Percentiles rank a stretch among this genome's conserved stretches.
phyloP scores from a whole-genome alignment of 2,329 filamentous ascomycete genomes.

The Paraconiothyrium brasiliense region DNA sequence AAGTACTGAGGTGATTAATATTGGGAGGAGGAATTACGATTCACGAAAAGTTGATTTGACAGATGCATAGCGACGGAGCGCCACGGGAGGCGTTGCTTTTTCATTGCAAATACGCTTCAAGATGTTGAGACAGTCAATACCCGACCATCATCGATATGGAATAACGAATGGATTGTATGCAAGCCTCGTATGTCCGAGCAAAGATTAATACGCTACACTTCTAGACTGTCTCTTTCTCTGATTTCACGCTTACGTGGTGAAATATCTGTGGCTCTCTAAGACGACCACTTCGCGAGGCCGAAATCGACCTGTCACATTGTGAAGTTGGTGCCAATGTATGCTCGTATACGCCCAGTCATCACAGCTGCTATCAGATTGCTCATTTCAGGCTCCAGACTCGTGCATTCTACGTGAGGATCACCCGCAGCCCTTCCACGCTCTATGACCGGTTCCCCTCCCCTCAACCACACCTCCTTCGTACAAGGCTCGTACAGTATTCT shows the following conservation, averaged over 20 bases:
- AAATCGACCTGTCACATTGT: neutral
- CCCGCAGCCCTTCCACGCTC: neutral
- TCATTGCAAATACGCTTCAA: neutral
- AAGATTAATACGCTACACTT: neutral
- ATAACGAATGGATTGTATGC: neutral
- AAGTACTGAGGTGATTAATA: constrained; percentile 58
- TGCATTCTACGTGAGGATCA: neutral
- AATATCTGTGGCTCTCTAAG: neutral
- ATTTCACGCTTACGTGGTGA: neutral
- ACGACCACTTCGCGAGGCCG: neutral
- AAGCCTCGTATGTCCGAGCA: neutral
- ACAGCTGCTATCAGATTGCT: constrained; percentile 9
- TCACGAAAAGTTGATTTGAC: neutral
- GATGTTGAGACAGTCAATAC: neutral
- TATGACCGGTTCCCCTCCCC: neutral
- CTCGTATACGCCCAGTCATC: neutral
- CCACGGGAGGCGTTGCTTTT: neutral
- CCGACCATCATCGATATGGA: neutral
- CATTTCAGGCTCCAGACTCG: constrained; percentile 13
- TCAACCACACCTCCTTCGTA: constrained; percentile 1
- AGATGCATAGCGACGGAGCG: constrained; percentile 14
- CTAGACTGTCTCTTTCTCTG: neutral
- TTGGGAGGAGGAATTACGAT: neutral
- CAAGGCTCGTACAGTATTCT: neutral
- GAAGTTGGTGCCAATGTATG: neutral